A percentile compares a stretch with the other conserved stretches of the same genome.
phyloP scores from a whole-genome alignment of 331 rosid species.

The Rosa hybrid region DNA sequence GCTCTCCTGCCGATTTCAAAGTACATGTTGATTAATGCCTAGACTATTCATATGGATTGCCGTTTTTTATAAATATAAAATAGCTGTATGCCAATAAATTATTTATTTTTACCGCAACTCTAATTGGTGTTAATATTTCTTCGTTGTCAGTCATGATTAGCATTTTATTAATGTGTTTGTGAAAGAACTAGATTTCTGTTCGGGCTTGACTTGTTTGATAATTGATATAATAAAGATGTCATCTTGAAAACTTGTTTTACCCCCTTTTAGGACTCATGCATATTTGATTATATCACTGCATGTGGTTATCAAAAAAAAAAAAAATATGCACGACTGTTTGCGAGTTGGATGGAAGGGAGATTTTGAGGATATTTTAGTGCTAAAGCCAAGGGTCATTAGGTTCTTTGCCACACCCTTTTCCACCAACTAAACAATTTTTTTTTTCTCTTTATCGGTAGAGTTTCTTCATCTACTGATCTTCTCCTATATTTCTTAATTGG shows the following conservation, averaged over 20 bases:
- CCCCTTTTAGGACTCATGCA: neutral
- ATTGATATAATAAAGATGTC: neutral
- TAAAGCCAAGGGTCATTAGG: neutral
- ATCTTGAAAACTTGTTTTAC: neutral
- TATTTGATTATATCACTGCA: neutral
- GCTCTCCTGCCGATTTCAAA: neutral
- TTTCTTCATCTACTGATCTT: conserved; percentile 50
- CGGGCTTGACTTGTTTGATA: neutral
- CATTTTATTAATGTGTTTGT: neutral
- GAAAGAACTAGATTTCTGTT: neutral
- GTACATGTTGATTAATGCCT: conserved; percentile 3
- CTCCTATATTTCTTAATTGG: conserved; percentile 39
- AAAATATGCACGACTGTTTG: neutral
- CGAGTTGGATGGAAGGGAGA: neutral
- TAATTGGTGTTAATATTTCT: neutral
- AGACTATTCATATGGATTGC: neutral
- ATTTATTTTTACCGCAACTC: neutral
- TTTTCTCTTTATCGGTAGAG: conserved; percentile 26
- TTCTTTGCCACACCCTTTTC: neutral
- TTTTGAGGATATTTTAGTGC: neutral
- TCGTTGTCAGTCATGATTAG: neutral
- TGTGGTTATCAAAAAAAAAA: neutral
- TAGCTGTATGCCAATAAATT: neutral
- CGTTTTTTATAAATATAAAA: neutral
- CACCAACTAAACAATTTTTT: neutral